Base-by-base conservation (phyloP, 1,284 basidiomycete genomes). In the Baeospora myosura region DNA sequence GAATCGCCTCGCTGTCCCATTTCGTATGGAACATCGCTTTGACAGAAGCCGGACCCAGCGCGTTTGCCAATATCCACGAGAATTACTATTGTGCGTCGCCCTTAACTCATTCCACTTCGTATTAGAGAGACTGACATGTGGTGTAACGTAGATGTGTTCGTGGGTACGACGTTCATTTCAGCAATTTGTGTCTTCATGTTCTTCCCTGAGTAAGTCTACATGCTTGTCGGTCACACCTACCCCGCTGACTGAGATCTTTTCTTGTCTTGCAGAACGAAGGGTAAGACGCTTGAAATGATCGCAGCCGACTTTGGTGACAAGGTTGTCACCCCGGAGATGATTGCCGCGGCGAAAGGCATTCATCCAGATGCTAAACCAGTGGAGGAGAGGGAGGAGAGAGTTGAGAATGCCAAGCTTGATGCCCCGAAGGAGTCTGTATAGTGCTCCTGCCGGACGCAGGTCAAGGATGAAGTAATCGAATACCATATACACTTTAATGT, bases 71-170 rank as follows among this genome's bases (percentile, higher is more conserved):
- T 21, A 52, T 52, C 28, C 32, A 40, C 5, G 41, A 45, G 16
- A 49, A 49, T 24, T 52, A 47, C 26, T 52, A 52, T 26, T 52
- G 49, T 50, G 37, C 16, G 46, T 32, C 14, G 12, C 18, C 5
- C 20, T 17, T 16, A 16, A 10, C 5, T 2, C 28, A 20, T 38
- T n/a, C 7, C 24, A 2, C n/a, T 4, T 18, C 12, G 2, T 4
- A 20, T 7, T 10, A 3, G 17, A 20, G 10, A 2, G 1, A 29
- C 14, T 31, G 10, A n/a, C 21, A n/a, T n/a, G n/a, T n/a, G n/a
- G n/a, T n/a, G n/a, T n/a, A n/a, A n/a, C n/a, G n/a, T n/a, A 48
- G 49, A 50, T 30, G 49, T 50, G 7, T 50, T 50, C 37, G 47
- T 48, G 5, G 42, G 24, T 22, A 50, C 47, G 5, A 48, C 47